Evolutionary conservation across 2,329 filamentous ascomycete species (phyloP), one percentile per base, ranked within the genome.

Genomic region (Cadophora luteo-olivacea): DNA sequence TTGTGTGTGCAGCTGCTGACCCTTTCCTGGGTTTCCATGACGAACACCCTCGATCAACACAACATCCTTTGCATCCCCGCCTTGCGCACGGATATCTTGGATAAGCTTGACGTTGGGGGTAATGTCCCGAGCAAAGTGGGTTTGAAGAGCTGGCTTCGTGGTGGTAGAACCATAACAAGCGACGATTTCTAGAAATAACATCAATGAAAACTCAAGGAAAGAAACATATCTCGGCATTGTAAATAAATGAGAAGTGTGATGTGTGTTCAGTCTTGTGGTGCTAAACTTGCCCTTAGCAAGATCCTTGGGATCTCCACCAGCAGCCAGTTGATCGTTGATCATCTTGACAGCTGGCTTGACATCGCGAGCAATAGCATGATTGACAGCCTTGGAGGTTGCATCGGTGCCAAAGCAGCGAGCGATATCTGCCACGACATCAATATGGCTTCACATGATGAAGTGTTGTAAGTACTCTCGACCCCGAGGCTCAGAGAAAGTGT

Each of bases 71-170:
- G 63, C 29, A 22, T 65, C 51, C 32, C 36, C 63, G 33, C 52
- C 52, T 25, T 58, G 63, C 8, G n/a, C 29, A 32, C 33, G 51
- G 19, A 38, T 29, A n/a, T 55, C 63, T 41, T 65, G 51, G 51
- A 65, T 52, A 24, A 48, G 36, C 63, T 52, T 58, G 33, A 48
- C 57, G 19, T 67, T 67, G 48, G 57, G 65, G 19, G 36, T 60
- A 36, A 64, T 64, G 29, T 64, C 55, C 41, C 45, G 48, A 33
- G 14, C 16, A 11, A 79, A 77, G 55, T 80, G 52, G 1, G 45
- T 76, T 29, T 78, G 70, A 16, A 81, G 69, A 5, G 86, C 87
- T 22, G 81, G 81, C 0, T 82, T 76, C 0, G 87, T 89, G 72
- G 61, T 64, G 16, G 48, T 36, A 19, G 61, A 64, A 36, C 61